Evolutionary conservation across 2,329 filamentous ascomycete species (phyloP), one percentile per base, ranked within the genome.

Genomic region (Xylariaceae sp.): DNA sequence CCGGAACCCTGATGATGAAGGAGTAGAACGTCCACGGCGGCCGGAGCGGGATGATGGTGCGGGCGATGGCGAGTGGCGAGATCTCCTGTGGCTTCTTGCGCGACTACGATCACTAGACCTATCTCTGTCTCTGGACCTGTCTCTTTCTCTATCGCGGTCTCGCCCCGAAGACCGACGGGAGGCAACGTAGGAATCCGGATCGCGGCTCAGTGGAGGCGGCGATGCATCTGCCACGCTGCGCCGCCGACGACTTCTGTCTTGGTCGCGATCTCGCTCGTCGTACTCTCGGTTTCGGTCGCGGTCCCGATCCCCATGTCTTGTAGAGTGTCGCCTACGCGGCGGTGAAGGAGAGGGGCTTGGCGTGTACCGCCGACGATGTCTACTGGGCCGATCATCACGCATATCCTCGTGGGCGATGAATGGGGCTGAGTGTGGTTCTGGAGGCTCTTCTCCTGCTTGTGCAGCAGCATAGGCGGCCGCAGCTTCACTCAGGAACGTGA

Each of bases 401-500:
- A 47, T 48, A 44, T 48, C 45, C 5, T 58, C 52, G 27, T 48
- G 62, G 45, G 55, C 62, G 10, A 42, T 42, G 9, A 60, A 62
- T 7, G 56, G 58, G 6, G 48, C 56, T 44, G 54, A 44, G 6
- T 11, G 33, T 14, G 17, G 14, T 30, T 3, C 3, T 4, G 41
- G 45, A 5, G 30, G 31, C 22, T 47, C 52, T 41, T 52, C 41
- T 27, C 49, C 58, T 14, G 51, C 54, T 33, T 66, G 58, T 1
- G 59, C 48, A 3, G 65, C 61, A 6, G 62, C 58, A 35, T 65
- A 66, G 17, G 62, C 48, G 3, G 60, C 62, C 12, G 64, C 65
- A 0, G 64, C 60, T 49, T 64, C 61, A 40, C 61, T 49, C 11
- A 67, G 42, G 15, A 58, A 61, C 11, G 51, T 54, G 15, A 67